Conservation (phyloP, 176 grass and related monocot genomes). For the Triticum monococcum region DNA sequence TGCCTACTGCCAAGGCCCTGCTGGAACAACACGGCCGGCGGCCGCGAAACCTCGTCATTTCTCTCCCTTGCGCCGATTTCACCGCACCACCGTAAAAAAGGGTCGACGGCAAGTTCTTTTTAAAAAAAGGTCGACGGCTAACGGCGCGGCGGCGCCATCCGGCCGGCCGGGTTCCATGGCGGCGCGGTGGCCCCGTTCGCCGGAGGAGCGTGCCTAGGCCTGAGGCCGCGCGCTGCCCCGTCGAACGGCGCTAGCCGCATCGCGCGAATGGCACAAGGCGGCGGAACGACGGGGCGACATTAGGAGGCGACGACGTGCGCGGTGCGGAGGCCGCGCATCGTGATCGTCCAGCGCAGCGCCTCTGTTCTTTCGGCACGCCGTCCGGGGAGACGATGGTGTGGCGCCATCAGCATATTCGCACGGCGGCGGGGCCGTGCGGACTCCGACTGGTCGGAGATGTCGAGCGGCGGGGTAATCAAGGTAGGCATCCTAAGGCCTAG, state of each 20-base stretch:
- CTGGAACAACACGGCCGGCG: too few relatives aligned
- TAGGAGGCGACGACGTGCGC: too few relatives aligned
- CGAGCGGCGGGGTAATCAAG: background rate
- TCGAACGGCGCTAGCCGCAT: background rate
- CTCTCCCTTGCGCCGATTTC: too few relatives aligned
- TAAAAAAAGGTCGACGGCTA: too few relatives aligned
- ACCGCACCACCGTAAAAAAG: too few relatives aligned
- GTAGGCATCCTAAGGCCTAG: background rate
- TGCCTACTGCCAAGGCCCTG: too few relatives aligned
- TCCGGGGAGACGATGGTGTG: background rate
- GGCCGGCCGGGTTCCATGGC: background rate
- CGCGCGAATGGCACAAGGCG: background rate
- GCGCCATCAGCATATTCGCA: background rate
- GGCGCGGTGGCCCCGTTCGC: background rate
- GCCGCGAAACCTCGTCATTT: too few relatives aligned
- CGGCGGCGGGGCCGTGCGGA: background rate
- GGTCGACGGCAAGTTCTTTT: too few relatives aligned
- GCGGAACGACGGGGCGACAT: too few relatives aligned
- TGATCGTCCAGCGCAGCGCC: too few relatives aligned
- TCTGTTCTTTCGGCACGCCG: background rate
- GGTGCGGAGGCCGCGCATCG: too few relatives aligned
- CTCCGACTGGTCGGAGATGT: background rate
- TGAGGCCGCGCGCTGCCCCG: background rate
- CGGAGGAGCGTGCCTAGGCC: background rate
- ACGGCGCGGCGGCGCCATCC: too few relatives aligned